phyloP scores from a whole-genome alignment of 805 yeast genomes.

The Candida railenensis region DNA sequence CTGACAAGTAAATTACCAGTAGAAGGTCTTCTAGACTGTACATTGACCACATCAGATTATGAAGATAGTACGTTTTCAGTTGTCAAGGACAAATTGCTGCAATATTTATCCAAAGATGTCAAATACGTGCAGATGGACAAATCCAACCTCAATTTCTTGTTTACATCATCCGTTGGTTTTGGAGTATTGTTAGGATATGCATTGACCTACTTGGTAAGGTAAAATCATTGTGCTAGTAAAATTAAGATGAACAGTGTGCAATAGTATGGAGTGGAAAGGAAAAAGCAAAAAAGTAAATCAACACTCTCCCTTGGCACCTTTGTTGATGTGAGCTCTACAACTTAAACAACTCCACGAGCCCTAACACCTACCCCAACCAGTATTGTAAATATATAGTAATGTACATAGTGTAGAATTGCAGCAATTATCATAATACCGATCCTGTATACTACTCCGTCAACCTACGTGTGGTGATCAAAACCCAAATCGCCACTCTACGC shows the following conservation, averaged over 20 bases:
- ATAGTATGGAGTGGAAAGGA: too few relatives aligned
- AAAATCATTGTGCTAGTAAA: too few relatives aligned
- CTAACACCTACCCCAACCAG: too few relatives aligned
- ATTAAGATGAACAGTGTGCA: too few relatives aligned
- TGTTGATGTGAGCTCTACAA: too few relatives aligned
- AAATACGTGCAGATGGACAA: background rate
- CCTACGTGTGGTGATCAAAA: conserved; percentile 2
- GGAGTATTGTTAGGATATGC: background rate
- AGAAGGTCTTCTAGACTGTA: background rate
- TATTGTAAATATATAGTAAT: too few relatives aligned
- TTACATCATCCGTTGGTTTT: background rate
- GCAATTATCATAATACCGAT: too few relatives aligned
- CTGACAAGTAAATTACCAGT: background rate
- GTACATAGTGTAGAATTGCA: too few relatives aligned
- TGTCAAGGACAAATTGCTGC: background rate
- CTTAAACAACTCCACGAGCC: too few relatives aligned
- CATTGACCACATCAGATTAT: background rate
- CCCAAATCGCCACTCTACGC: background rate
- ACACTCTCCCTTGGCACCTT: too few relatives aligned
- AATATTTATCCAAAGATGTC: background rate
- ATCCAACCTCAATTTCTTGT: background rate
- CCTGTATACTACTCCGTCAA: background rate
- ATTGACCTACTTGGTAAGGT: background rate
- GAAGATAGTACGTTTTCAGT: background rate
- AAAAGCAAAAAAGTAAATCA: too few relatives aligned